Conservation (phyloP, 495 filamentous ascomycete species). For the Lentithecium fluviatile region DNA sequence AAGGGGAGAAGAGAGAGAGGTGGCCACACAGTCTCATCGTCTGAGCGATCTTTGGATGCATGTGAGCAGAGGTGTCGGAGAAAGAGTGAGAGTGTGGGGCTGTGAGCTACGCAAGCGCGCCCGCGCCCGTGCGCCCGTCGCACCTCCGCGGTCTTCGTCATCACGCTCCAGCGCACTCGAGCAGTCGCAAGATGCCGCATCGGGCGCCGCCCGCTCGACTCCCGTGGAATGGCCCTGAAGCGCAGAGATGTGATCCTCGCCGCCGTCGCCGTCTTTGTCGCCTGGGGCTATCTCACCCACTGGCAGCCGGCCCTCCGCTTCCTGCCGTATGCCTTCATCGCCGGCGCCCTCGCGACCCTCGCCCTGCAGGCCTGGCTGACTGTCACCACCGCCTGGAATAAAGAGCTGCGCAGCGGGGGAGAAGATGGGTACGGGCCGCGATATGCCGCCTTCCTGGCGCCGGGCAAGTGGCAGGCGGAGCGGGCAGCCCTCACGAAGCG, state of each 20-base stretch:
- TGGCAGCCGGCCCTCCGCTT: constrained; percentile 79
- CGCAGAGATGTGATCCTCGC: constrained; percentile 58
- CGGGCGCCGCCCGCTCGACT: constrained; percentile 29
- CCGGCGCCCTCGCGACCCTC: constrained; percentile 59
- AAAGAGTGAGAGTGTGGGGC: too few relatives aligned
- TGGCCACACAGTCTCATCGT: too few relatives aligned
- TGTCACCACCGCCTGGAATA: constrained; percentile 59
- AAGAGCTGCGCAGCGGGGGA: constrained; percentile 39
- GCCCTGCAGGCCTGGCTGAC: constrained; percentile 56
- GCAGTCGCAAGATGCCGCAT: constrained; percentile 20
- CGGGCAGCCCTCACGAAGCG: constrained; percentile 52
- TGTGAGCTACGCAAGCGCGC: neutral
- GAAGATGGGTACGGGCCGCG: constrained; percentile 42
- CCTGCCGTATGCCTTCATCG: constrained; percentile 72
- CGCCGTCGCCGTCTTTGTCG: constrained; percentile 69
- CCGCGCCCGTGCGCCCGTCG: neutral
- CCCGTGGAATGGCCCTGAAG: constrained; percentile 28
- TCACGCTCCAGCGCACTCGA: neutral
- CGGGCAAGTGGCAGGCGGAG: constrained; percentile 67
- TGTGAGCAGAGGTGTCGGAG: too few relatives aligned
- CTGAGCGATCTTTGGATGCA: too few relatives aligned
- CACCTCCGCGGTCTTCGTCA: neutral
- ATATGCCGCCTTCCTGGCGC: constrained; percentile 60
- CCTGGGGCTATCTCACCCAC: constrained; percentile 78
- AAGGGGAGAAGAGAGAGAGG: too few relatives aligned